Conservation (phyloP, 75 land plant genomes). For the Sequoia sempervirens region DNA sequence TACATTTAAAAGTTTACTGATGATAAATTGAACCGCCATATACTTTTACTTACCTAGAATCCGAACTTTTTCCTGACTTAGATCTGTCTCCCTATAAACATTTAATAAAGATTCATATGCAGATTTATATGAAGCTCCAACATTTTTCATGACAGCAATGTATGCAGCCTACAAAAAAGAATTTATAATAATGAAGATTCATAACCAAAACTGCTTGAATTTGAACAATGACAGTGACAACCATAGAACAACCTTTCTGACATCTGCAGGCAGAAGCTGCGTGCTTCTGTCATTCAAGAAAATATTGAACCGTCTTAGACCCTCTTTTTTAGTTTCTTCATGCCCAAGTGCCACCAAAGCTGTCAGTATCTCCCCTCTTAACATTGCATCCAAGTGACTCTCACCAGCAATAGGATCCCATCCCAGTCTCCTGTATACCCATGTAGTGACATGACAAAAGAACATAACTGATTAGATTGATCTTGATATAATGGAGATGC, state of each 20-base stretch:
- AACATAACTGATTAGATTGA: neutral
- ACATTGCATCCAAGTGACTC: conserved; percentile 76
- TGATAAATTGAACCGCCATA: neutral
- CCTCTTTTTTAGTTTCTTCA: conserved; percentile 63
- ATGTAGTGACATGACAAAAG: neutral
- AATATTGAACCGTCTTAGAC: conserved; percentile 63
- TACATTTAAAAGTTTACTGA: neutral
- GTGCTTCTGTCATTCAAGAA: conserved; percentile 78
- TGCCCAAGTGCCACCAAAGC: conserved; percentile 73
- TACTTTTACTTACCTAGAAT: conserved; percentile 51
- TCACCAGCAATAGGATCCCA: conserved; percentile 82
- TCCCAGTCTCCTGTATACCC: conserved; percentile 63
- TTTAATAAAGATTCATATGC: conserved; percentile 72
- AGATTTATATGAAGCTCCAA: conserved; percentile 46
- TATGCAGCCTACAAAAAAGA: conserved; percentile 69
- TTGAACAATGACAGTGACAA: neutral
- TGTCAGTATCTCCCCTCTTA: conserved; percentile 80
- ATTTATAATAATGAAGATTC: conserved; percentile 2
- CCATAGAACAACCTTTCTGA: conserved; percentile 61
- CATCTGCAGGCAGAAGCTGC: conserved; percentile 78
- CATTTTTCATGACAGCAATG: conserved; percentile 76
- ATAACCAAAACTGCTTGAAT: neutral
- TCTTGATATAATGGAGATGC: neutral
- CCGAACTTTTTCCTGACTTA: conserved; percentile 86
- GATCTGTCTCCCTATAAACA: conserved; percentile 76